These are phyloP conservation scores for Moniliophthora roreri DNA, from an alignment of 1,284 basidiomycete genomes.

Conservation along the genomic window DNA sequence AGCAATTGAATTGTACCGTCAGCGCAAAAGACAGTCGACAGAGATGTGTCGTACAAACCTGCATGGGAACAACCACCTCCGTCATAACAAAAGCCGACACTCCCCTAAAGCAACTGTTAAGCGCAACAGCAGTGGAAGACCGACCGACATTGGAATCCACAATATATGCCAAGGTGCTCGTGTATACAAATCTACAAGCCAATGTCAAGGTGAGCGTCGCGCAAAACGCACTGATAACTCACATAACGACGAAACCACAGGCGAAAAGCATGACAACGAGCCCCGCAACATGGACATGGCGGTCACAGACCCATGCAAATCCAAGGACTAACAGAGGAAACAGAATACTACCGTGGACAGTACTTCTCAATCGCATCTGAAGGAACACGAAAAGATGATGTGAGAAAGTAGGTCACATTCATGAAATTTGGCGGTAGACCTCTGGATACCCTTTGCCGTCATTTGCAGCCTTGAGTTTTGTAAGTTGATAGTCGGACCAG, in stretches of 20 bases:
- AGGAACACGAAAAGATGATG: neutral
- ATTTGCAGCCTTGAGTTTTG: conserved; percentile 54
- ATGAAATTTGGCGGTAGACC: conserved; percentile 36
- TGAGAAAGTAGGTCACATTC: neutral
- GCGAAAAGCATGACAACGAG: conserved; percentile 65
- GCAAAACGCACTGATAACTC: conserved; percentile 22
- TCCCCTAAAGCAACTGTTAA: conserved; percentile 73
- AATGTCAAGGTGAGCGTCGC: conserved; percentile 14
- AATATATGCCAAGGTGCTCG: conserved; percentile 72
- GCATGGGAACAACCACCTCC: conserved; percentile 67
- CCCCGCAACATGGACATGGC: conserved; percentile 62
- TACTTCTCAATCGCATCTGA: conserved; percentile 74
- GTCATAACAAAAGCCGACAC: conserved; percentile 67
- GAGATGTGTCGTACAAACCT: conserved; percentile 41
- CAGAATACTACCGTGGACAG: conserved; percentile 50
- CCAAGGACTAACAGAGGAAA: conserved; percentile 62
- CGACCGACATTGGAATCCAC: conserved; percentile 78
- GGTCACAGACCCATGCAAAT: conserved; percentile 77
- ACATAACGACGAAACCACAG: conserved; percentile 73
- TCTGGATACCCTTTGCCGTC: conserved; percentile 67
- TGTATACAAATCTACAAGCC: conserved; percentile 60
- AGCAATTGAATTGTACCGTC: neutral
- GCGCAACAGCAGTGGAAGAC: conserved; percentile 67
- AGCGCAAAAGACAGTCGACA: neutral
- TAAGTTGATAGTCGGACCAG: conserved; percentile 71